These are phyloP conservation scores for Eucalyptus decipiens DNA, from an alignment of 345 rosid species.

Conservation along the genomic window DNA sequence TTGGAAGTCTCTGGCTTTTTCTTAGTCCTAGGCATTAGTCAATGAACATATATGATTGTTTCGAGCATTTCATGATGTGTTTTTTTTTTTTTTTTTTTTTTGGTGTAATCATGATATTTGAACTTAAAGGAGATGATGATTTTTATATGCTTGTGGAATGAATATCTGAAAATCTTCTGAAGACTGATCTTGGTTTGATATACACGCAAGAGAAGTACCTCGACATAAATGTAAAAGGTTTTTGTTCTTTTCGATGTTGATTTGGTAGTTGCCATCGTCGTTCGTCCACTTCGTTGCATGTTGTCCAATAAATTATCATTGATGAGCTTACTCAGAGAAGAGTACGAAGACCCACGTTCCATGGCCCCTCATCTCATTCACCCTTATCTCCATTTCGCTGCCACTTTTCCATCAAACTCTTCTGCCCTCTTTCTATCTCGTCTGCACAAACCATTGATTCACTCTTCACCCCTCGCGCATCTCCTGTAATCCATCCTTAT, in stretches of 20 bases:
- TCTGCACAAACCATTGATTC: background rate
- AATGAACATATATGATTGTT: background rate
- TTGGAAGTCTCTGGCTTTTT: background rate
- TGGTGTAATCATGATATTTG: background rate
- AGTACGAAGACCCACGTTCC: background rate
- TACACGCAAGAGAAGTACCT: background rate
- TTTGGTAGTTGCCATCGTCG: background rate
- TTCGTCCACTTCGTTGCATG: background rate
- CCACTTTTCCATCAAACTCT: constrained; percentile 17
- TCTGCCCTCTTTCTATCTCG: constrained; percentile 20
- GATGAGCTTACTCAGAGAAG: background rate
- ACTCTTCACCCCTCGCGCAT: background rate
- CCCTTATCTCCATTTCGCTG: background rate
- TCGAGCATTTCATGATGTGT: background rate
- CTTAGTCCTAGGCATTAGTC: background rate
- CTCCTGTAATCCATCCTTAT: background rate
- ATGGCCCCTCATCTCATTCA: background rate
- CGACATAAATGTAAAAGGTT: background rate
- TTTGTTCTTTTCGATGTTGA: background rate
- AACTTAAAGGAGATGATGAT: background rate
- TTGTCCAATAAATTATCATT: background rate
- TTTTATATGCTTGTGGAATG: background rate
- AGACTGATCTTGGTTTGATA: background rate
- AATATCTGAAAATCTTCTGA: background rate
- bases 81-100: too few relatives aligned